These are phyloP conservation scores for Cenococcum geophilum DNA, from an alignment of 495 filamentous ascomycete genomes.

Conservation along the genomic window DNA sequence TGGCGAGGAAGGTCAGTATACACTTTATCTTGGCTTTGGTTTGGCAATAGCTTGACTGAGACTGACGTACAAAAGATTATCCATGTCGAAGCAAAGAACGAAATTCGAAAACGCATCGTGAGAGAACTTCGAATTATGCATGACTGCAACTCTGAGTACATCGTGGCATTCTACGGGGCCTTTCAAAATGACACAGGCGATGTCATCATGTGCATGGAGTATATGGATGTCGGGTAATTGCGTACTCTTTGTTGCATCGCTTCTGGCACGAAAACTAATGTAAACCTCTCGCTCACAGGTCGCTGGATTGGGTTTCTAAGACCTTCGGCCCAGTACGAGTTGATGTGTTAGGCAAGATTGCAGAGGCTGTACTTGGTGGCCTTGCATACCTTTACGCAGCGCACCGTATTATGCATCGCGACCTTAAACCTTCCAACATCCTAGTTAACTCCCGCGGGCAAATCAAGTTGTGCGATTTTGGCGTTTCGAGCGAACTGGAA, in stretches of 20 bases:
- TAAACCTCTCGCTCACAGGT: conserved; percentile 52
- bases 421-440: conserved; percentile 72
- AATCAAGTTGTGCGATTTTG: conserved; percentile 98
- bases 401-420: conserved; percentile 96
- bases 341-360: conserved; percentile 98
- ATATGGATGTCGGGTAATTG: conserved; percentile 93
- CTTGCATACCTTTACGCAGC: conserved; percentile 89
- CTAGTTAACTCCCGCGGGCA: conserved; percentile 86
- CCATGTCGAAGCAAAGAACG: conserved; percentile 94
- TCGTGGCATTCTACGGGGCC: conserved; percentile 95
- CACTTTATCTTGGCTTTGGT: background rate
- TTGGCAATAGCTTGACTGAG: background rate
- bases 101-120: conserved; percentile 91
- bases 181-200: conserved; percentile 93
- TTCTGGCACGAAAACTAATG: conserved; percentile 5
- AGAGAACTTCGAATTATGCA: conserved; percentile 96
- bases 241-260: background rate
- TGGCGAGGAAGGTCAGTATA: conserved; percentile 81
- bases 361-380: conserved; percentile 90
- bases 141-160: conserved; percentile 91
- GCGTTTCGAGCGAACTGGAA: conserved; percentile 90
- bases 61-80: conserved; percentile 61
- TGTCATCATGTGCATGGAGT: conserved; percentile 99
- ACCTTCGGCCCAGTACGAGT: conserved; percentile 92
- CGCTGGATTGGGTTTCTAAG: conserved; percentile 89